Conservation (phyloP, 1,284 basidiomycete genomes). For the Cutaneotrichosporon sp. region DNA sequence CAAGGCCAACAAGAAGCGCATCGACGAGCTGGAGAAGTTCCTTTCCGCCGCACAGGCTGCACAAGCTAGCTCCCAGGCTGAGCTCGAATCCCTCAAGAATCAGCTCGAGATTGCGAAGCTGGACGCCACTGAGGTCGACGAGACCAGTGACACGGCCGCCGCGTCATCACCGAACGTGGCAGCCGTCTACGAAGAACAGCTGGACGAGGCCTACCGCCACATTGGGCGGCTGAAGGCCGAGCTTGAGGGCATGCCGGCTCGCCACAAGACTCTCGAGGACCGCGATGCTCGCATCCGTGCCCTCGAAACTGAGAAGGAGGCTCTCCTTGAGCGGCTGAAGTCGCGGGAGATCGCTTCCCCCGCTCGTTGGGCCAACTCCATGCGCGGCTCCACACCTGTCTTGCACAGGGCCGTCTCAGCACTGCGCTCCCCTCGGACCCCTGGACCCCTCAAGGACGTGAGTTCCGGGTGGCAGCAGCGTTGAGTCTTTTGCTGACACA, state of each 20-base stretch:
- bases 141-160: too few relatives aligned
- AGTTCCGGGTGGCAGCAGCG: constrained; percentile 9
- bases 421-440: constrained; percentile 46
- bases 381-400: constrained; percentile 34
- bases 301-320: constrained; percentile 45
- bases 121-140: background rate
- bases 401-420: constrained; percentile 39
- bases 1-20: background rate
- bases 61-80: background rate
- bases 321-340: constrained; percentile 31
- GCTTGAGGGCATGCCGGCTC: constrained; percentile 54
- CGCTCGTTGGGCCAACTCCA: constrained; percentile 11
- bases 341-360: constrained; percentile 3
- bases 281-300: constrained; percentile 44
- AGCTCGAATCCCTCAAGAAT: constrained; percentile 2
- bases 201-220: constrained; percentile 77
- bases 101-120: background rate
- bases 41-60: background rate
- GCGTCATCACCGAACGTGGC: constrained; percentile 22
- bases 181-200: constrained; percentile 65
- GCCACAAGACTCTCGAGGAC: constrained; percentile 37
- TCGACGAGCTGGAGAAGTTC: background rate
- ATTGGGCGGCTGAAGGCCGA: constrained; percentile 70
- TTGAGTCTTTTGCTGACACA: background rate
- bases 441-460: constrained; percentile 50